These are phyloP conservation scores for Backusella luteola DNA, from an alignment of 192 early-diverging fungal species.

Conservation along the genomic window DNA sequence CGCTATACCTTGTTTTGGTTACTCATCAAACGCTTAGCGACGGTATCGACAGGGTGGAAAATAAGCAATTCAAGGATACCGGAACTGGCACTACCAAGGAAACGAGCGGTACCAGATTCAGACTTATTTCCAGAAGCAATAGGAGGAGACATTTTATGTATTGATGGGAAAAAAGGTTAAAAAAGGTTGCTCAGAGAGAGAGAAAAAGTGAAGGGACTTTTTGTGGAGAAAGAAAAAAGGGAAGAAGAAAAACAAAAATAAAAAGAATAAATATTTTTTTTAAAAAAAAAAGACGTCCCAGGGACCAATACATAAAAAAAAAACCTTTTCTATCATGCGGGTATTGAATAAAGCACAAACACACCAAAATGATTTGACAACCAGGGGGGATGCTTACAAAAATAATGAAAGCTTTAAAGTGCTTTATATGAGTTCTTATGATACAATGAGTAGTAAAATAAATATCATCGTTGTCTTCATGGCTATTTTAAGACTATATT, in stretches of 20 bases:
- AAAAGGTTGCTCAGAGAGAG: conserved; percentile 7
- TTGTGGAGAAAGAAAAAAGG: not conserved
- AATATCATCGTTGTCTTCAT: not conserved
- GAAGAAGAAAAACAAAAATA: not conserved
- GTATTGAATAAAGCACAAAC: not conserved
- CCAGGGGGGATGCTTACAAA: not conserved
- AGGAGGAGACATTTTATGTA: conserved; percentile 45
- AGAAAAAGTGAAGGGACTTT: not conserved
- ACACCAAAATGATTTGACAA: not conserved
- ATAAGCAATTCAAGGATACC: conserved; percentile 93
- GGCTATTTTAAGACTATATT: not conserved
- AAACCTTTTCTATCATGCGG: not conserved
- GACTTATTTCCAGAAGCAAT: conserved; percentile 62
- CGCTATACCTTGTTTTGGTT: conserved; percentile 74
- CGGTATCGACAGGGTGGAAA: conserved; percentile 98
- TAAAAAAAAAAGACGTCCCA: not conserved
- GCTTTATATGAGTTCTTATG: not conserved
- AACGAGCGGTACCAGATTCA: conserved; percentile 86
- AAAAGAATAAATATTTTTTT: conserved; percentile 2
- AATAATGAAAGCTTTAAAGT: not conserved
- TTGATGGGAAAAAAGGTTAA: not conserved
- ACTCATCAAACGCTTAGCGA: conserved; percentile 98
- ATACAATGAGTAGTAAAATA: not conserved
- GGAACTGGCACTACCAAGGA: conserved; percentile 87
- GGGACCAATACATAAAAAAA: not conserved